Evolutionary conservation across 2,329 filamentous ascomycete species (phyloP), one percentile per base, ranked within the genome.

Genomic region (Saccharata proteae): DNA sequence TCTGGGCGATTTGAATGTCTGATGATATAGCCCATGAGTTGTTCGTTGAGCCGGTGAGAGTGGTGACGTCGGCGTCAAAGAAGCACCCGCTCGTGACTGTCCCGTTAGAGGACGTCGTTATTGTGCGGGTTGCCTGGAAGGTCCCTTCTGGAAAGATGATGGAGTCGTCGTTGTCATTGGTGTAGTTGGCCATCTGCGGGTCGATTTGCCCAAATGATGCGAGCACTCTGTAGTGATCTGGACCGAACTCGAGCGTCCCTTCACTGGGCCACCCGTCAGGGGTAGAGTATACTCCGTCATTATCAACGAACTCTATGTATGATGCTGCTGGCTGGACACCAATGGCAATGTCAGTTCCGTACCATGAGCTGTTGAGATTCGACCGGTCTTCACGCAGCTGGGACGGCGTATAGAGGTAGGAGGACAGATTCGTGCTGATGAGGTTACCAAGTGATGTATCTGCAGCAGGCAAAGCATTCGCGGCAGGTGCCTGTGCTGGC

Each of bases 201-300:
- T 75, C 73, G 4, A 77, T 47, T 0, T 47, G 55, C 1, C 73
- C 73, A 45, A 69, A 74, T 21, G 64, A 62, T 6, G 69, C 47
- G 2, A 79, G 43, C 2, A 78, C 41, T 18, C 74, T 59, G 40
- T 64, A 64, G n/a, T 60, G 58, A 27, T 61, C 54, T 2, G 59
- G 55, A 3, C 33, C 33, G 26, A 76, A 61, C 40, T 74, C 69
- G 19, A 77, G 50, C 40, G 64, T 74, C 13, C 63, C 60, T 40
- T 71, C 66, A n/a, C 64, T 67, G 0, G 75, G 75, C 75, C 75
- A 80, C 8, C 75, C 75, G 49, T 74, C 62, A 1, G 58, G 45
- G 1, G 73, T 77, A 13, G 58, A 59, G 44, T 49, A 12, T 45
- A 26, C 16, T 8, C 15, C 7, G 17, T 19, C 11, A n/a, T 26